These are phyloP conservation scores for Kwoniella europaea DNA, from an alignment of 768 basidiomycete species.

Conservation along the genomic window DNA sequence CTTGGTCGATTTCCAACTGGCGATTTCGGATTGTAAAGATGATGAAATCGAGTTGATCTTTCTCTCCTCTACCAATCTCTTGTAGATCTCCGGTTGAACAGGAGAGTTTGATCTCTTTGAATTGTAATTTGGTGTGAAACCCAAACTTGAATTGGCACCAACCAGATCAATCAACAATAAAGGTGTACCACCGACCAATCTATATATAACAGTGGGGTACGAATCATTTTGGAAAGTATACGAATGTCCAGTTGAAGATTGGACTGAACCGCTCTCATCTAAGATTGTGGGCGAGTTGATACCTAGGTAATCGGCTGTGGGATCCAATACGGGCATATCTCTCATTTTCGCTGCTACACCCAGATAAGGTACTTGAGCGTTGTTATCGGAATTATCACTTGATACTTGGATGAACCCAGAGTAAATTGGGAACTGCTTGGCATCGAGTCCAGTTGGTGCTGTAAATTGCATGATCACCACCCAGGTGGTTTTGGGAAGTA, in stretches of 20 bases:
- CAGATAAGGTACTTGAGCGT: conserved; percentile 51
- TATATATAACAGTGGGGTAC: conserved; percentile 51
- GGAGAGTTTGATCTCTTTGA: conserved; percentile 20
- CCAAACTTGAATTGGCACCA: conserved; percentile 40
- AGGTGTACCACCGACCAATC: conserved; percentile 45
- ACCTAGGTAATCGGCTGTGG: conserved; percentile 42
- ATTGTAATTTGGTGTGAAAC: conserved; percentile 49
- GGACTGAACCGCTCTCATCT: conserved; percentile 24
- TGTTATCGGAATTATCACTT: conserved; percentile 22
- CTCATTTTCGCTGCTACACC: conserved; percentile 56
- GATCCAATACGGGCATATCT: conserved; percentile 53
- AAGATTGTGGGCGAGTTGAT: conserved; percentile 43
- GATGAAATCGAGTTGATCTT: conserved; percentile 4
- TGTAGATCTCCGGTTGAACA: conserved; percentile 6
- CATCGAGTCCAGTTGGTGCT: conserved; percentile 61
- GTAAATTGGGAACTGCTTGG: conserved; percentile 65
- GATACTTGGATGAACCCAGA: conserved; percentile 65
- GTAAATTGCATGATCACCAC: conserved; percentile 62
- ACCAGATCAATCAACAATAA: conserved; percentile 50
- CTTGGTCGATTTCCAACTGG: conserved; percentile 10
- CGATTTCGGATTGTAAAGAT: not conserved
- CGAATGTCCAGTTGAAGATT: conserved; percentile 29
- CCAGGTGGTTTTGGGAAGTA: conserved; percentile 53
- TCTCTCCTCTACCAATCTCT: conserved; percentile 18
- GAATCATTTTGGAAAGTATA: conserved; percentile 44